phyloP scores from a whole-genome alignment of 192 early-diverging fungal species.

The Backusella macrospora region DNA sequence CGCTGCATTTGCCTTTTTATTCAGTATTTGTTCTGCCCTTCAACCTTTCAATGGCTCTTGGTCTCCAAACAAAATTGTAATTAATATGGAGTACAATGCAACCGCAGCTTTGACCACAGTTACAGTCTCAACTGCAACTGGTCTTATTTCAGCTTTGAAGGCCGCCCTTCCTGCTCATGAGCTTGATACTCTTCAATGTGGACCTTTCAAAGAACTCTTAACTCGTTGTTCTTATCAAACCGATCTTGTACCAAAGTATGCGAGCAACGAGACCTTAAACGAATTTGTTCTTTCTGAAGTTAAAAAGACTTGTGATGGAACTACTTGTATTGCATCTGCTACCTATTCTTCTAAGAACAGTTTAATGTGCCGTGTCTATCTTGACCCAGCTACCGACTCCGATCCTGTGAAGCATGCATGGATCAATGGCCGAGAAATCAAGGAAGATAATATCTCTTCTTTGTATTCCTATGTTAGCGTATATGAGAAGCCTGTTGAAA shows the following conservation, averaged over 20 bases:
- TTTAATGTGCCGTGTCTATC: constrained; percentile 35
- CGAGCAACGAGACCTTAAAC: background rate
- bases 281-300: background rate
- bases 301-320: constrained; percentile 16
- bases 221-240: constrained; percentile 16
- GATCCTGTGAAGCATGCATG: constrained; percentile 3
- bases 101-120: constrained; percentile 36
- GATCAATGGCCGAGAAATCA: background rate
- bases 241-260: constrained; percentile 2
- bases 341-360: constrained; percentile 41
- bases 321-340: constrained; percentile 28
- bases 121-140: constrained; percentile 33
- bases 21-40: constrained; percentile 36
- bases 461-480: constrained; percentile 19
- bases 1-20: constrained; percentile 35
- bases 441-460: constrained; percentile 14
- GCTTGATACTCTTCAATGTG: constrained; percentile 1
- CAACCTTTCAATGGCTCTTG: constrained; percentile 44
- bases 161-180: constrained; percentile 14
- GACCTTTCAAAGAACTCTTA: background rate
- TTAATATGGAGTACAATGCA: constrained; percentile 47
- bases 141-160: constrained; percentile 17
- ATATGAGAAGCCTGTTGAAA: background rate
- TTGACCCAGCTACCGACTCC: constrained; percentile 22
- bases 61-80: constrained; percentile 50